Evolutionary conservation across 2,329 filamentous ascomycete genomes (phyloP).

Genomic region (Diaporthe longicolla): DNA sequence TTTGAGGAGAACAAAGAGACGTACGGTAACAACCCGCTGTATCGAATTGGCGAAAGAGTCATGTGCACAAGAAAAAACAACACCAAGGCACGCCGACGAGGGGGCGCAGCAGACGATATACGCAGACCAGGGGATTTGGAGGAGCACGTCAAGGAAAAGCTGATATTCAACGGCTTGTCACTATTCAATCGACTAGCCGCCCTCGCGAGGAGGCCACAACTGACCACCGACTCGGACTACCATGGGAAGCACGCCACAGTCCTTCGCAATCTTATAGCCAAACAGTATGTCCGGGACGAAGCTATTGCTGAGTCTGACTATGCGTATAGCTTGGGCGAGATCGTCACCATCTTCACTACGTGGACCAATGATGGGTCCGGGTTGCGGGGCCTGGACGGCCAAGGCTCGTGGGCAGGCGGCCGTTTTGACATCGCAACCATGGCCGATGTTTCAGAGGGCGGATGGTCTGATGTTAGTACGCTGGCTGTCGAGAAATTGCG

Average conservation of each 20-base stretch:
- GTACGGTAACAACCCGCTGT: not conserved
- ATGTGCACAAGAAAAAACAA: not conserved
- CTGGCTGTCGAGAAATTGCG: not conserved
- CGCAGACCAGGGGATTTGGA: not conserved
- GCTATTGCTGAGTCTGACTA: not conserved
- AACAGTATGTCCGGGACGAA: not conserved
- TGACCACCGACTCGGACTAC: too few relatives aligned
- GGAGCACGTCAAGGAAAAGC: not conserved
- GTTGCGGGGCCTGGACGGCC: too few relatives aligned
- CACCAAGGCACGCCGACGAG: not conserved
- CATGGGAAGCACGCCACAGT: not conserved
- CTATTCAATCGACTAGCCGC: not conserved
- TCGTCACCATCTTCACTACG: not conserved
- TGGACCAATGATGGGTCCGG: not conserved
- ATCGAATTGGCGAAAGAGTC: not conserved
- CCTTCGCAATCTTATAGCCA: not conserved
- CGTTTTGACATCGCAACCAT: slow-evolving; percentile 11
- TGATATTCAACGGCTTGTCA: not conserved
- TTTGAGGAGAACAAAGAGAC: not conserved
- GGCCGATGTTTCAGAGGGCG: not conserved
- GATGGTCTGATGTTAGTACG: not conserved
- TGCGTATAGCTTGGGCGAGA: slow-evolving; percentile 26
- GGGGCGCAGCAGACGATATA: not conserved
- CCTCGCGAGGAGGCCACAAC: not conserved
- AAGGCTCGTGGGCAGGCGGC: not conserved